Evolutionary conservation across 768 basidiomycete genomes (phyloP).

Genomic region (Auricularia auricula-judae): DNA sequence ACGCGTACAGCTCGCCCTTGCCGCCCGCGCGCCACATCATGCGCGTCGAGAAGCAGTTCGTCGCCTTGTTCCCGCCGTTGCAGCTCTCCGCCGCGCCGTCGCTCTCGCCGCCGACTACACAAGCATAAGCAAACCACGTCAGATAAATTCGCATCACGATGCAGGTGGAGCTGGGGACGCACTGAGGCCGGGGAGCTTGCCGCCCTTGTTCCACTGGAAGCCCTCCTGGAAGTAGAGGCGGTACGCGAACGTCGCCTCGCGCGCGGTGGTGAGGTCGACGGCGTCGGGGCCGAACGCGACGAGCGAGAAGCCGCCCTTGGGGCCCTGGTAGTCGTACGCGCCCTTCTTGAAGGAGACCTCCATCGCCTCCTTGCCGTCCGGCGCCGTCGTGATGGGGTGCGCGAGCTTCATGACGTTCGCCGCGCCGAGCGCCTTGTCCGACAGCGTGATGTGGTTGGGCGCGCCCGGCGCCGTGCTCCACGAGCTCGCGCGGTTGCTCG

Average conservation of each 20-base stretch:
- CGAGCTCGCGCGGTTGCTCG: conserved; percentile 22
- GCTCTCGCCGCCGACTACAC: conserved; percentile 39
- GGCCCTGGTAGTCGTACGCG: conserved; percentile 10
- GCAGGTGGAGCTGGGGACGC: conserved; percentile 15
- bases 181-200: conserved; percentile 67
- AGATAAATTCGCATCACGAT: no score
- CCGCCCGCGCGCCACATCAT: conserved; percentile 60
- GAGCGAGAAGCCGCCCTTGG: conserved; percentile 57
- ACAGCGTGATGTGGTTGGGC: conserved; percentile 25
- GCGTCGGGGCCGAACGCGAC: conserved; percentile 45
- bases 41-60: conserved; percentile 50
- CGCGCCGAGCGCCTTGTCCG: conserved; percentile 36
- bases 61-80: conserved; percentile 47
- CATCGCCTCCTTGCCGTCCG: conserved; percentile 33
- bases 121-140: no score
- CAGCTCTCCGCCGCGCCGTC: conserved; percentile 43
- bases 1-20: conserved; percentile 59
- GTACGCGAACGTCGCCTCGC: conserved; percentile 53
- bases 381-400: conserved; percentile 32
- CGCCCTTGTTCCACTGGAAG: conserved; percentile 56
- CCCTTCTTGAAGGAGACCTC: conserved; percentile 5
- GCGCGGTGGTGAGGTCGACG: conserved; percentile 38
- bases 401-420: conserved; percentile 27
- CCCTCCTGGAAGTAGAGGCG: conserved; percentile 51
- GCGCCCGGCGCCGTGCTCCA: conserved; percentile 37